A percentile compares a stretch with the other conserved stretches of the same genome.
Evolutionary conservation across 176 grass and related monocot species (phyloP).

Genomic region (Phoenix dactylifera): DNA sequence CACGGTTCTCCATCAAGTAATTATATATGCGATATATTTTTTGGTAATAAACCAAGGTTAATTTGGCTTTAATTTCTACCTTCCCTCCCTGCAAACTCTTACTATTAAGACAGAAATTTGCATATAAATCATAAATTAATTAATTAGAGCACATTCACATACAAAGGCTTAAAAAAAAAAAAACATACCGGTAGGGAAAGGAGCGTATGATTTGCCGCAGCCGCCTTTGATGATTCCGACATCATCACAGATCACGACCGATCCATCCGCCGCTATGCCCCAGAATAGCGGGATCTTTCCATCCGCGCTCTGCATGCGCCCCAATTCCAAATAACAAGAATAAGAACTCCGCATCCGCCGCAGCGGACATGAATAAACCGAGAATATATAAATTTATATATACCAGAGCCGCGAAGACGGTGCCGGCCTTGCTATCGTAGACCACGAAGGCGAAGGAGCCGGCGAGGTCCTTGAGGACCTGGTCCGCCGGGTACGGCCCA

Average conservation of each 20-base stretch:
- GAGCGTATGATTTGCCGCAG: constrained; percentile 18
- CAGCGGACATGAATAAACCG: not conserved
- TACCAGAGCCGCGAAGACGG: constrained; percentile 16
- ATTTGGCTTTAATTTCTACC: no score
- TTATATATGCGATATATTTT: no score
- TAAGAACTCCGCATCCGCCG: not conserved
- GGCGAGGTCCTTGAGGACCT: constrained; percentile 13
- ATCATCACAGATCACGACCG: constrained; percentile 8
- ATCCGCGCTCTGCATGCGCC: constrained; percentile 6
- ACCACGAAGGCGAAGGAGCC: constrained; percentile 19
- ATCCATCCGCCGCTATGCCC: constrained; percentile 15
- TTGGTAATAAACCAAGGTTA: no score
- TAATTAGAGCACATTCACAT: no score
- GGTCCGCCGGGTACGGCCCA: constrained; percentile 19
- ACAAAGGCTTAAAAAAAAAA: no score
- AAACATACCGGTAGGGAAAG: constrained; percentile 6
- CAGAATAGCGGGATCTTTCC: constrained; percentile 8
- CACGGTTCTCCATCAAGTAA: no score
- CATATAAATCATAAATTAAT: no score
- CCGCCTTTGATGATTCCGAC: constrained; percentile 6
- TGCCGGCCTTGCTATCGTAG: constrained; percentile 4
- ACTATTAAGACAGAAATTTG: no score
- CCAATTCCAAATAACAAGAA: not conserved
- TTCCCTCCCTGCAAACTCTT: no score
- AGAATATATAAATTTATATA: no score